Evolutionary conservation across 2,329 filamentous ascomycete genomes (phyloP), one percentile per base, ranked within the genome.

Genomic region (Rhexocercosporidium sp.): DNA sequence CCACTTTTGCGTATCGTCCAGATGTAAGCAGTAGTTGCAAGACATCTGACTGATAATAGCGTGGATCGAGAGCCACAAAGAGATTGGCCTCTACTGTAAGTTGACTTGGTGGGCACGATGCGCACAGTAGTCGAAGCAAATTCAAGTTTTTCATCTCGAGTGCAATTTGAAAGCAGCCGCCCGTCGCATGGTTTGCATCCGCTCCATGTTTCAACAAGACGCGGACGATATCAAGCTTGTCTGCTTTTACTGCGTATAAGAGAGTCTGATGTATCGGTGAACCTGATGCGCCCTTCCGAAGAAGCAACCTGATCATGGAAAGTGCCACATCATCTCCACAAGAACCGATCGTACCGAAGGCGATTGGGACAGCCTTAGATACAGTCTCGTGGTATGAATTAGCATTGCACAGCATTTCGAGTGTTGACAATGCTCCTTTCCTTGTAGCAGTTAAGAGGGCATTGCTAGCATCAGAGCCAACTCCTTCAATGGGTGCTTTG

Each of bases 21-120:
- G 54, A 60, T 22, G n/a, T 44, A 51, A 65, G 41, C 41, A 65
- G 31, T 54, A 65, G n/a, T n/a, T 65, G 46, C 29, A 65, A n/a
- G 54, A 54, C 56, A 46, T 60, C 22, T 3, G 31, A 27, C 16
- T 25, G 51, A 22, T 65, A 65, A 54, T 53, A 41, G 34, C 46
- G 54, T 44, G 63, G 63, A 54, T 65, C 54, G 20, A 59, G 20
- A 44, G 63, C 63, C 22, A 54, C 37, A n/a, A 46, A 34, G 29
- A 65, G 22, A 25, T 11, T 18, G 4, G 41, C 37, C 25, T 51
- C 46, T 25, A 65, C 54, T 54, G 31, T 56, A 8, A 20, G 31
- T 39, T 18, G 49, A 34, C 31, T 63, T 31, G 41, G 47, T 25
- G 46, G 46, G 25, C 56, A 51, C 4, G 54, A 54, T 53, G 54